Conservation (phyloP, 495 filamentous ascomycete species). For the Lepidopterella palustris region DNA sequence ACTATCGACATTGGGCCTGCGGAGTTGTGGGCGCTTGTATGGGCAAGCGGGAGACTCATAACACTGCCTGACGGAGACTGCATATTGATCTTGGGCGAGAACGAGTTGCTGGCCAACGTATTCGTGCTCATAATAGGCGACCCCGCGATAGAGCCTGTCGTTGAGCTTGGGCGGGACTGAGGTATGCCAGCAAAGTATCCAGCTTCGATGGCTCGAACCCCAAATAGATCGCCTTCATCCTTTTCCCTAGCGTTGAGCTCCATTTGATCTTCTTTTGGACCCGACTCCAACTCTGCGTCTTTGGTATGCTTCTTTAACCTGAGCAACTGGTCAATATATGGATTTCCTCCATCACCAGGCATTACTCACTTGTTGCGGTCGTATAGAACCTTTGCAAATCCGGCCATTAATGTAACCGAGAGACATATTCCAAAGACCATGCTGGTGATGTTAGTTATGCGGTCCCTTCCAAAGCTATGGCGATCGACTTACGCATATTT, state of each 20-base stretch:
- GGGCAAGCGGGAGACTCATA: slow-evolving; percentile 21
- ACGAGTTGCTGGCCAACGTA: slow-evolving; percentile 11
- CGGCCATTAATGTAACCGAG: slow-evolving; percentile 27
- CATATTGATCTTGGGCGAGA: slow-evolving; percentile 10
- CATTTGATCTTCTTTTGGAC: slow-evolving; percentile 29
- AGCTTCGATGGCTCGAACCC: slow-evolving; percentile 41
- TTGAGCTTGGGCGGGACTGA: slow-evolving; percentile 41
- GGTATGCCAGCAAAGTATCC: slow-evolving; percentile 43
- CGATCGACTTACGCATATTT: slow-evolving; percentile 3
- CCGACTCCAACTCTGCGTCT: slow-evolving; percentile 13
- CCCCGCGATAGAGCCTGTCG: slow-evolving; percentile 14
- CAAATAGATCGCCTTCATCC: slow-evolving; percentile 44
- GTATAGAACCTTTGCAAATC: slow-evolving; percentile 30
- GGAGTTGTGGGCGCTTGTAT: slow-evolving; percentile 2
- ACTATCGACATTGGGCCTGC: slow-evolving; percentile 1
- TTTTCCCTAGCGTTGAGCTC: slow-evolving; percentile 37
- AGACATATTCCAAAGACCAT: slow-evolving; percentile 29
- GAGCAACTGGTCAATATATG: slow-evolving; percentile 3
- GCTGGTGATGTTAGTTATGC: background rate
- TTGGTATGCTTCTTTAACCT: slow-evolving; percentile 27
- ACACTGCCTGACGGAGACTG: slow-evolving; percentile 19
- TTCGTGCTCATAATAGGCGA: slow-evolving; percentile 17
- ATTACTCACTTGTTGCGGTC: slow-evolving; percentile 32
- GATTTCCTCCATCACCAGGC: background rate
- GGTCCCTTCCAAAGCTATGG: background rate